Percentiles rank a stretch among this genome's conserved stretches.
Evolutionary conservation across 176 grass and related monocot genomes (phyloP).

Genomic region (Dactylis glomerata): DNA sequence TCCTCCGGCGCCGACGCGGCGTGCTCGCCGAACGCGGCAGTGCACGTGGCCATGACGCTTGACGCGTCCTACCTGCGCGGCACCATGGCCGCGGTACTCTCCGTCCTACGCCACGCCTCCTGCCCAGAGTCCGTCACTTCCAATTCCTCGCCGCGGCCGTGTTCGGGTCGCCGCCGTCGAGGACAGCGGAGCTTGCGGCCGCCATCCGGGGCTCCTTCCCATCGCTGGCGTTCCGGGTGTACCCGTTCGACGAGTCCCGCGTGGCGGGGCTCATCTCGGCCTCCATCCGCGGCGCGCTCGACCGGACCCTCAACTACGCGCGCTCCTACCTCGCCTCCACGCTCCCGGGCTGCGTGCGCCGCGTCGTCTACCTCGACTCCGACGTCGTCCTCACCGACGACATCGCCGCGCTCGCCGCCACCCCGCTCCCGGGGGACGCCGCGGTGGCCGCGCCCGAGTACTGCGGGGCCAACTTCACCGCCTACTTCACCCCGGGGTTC

Average conservation of each 20-base stretch:
- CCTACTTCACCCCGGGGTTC: conserved; percentile 80
- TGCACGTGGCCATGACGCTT: too few relatives aligned
- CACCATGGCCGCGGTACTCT: too few relatives aligned
- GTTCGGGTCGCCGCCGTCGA: accelerated
- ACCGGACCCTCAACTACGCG: conserved; percentile 85
- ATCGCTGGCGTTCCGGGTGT: conserved; percentile 71
- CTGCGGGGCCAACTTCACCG: conserved; percentile 78
- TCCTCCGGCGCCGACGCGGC: too few relatives aligned
- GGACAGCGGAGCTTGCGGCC: conserved; percentile 22
- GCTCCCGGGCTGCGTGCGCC: conserved; percentile 56
- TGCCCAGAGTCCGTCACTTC: too few relatives aligned
- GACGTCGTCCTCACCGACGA: conserved; percentile 89
- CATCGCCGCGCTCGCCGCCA: conserved; percentile 57
- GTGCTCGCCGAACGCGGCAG: too few relatives aligned
- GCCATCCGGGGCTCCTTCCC: conserved; percentile 67
- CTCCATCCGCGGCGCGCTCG: conserved; percentile 73
- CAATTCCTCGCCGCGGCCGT: too few relatives aligned
- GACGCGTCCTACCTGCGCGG: too few relatives aligned
- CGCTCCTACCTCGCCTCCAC: conserved; percentile 64
- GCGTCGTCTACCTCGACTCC: conserved; percentile 90
- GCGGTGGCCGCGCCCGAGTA: conserved; percentile 78
- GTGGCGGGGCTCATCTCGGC: conserved; percentile 74
- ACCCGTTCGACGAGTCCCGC: conserved; percentile 71
- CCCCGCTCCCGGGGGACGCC: conserved; percentile 24
- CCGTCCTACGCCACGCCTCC: too few relatives aligned